A percentile compares a stretch with the other conserved stretches of the same genome.
These are phyloP conservation scores for Eucalyptus victrix DNA, from an alignment of 345 rosid species.

Conservation along the genomic window DNA sequence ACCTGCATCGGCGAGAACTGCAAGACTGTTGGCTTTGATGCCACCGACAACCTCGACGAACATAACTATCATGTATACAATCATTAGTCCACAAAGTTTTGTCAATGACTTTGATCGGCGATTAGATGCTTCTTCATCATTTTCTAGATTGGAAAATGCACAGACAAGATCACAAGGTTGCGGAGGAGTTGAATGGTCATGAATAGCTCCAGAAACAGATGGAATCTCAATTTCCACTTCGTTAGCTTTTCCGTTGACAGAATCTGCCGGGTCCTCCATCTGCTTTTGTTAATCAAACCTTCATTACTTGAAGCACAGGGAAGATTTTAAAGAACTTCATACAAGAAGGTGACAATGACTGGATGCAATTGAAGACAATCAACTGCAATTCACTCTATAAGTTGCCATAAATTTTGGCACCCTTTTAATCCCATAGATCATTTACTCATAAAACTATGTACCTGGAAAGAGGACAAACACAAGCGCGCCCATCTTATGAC, in stretches of 20 bases:
- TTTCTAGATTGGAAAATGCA: slow-evolving; percentile 35
- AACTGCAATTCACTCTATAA: neutral
- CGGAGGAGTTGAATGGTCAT: slow-evolving; percentile 4
- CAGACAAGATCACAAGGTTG: slow-evolving; percentile 14
- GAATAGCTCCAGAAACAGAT: slow-evolving; percentile 7
- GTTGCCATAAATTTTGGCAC: neutral
- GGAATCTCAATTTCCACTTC: slow-evolving; percentile 20
- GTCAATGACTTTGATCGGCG: slow-evolving; percentile 31
- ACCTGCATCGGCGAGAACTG: slow-evolving; percentile 75
- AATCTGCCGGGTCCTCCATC: slow-evolving; percentile 42
- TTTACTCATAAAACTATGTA: neutral
- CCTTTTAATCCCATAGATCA: neutral
- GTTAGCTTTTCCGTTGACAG: slow-evolving; percentile 18
- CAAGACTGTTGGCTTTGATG: slow-evolving; percentile 68
- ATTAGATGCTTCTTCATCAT: slow-evolving; percentile 14
- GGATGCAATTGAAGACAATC: neutral
- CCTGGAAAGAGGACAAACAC: neutral
- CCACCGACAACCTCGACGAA: slow-evolving; percentile 65
- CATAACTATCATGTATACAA: slow-evolving; percentile 39
- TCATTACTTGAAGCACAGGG: neutral
- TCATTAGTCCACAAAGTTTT: slow-evolving; percentile 40
- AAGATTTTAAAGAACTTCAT: neutral
- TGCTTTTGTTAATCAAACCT: neutral
- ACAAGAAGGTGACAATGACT: neutral
- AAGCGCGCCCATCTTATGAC: neutral